Base-by-base conservation (phyloP, 371 early-diverging fungal species). In the Apophysomyces ossiformis region DNA sequence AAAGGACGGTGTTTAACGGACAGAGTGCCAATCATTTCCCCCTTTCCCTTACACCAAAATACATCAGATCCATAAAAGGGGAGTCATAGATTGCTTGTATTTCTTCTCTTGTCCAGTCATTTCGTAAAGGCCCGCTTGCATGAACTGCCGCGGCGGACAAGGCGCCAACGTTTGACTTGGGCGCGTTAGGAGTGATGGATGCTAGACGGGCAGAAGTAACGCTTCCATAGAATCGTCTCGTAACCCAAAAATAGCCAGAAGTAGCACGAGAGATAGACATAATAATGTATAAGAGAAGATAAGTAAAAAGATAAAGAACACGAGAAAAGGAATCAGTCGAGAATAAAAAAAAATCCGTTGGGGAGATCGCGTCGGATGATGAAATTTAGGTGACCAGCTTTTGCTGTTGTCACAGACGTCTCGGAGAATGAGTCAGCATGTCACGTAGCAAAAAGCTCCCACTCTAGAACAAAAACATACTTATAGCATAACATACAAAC, bases 11-110 rank as follows among this genome's bases (percentile, higher is more conserved):
- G 16, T 45, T 60, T n/a, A 43, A 18, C 32, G n/a, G 21, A 8
- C 37, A 11, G 16, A 16, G n/a, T 47, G 37, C 11, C 50, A 39
- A 63, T 50, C 36, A 36, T 57, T 21, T 45, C 16, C 15, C 2
- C 5, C 41, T 36, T 16, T 36, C 38, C 82, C 89, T 77, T 80
- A 92, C 93, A 21, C 89, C 90, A 67, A 89, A 84, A 73, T 85
- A 93, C 71, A 93, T 76, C 65, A 94, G 76, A 69, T 92, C 93
- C 87, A 94, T 85, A 54, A 93, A 75, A 35, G 94, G 92, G 16
- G 90, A 88, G 68, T 93, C 89, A 77, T 87, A 94, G 64, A 94
- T 92, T 43, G 80, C 74, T 65, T 90, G 86, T 37, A 94, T 90
- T 69, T 92, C 92, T 60, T 90, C 87, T 73, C 85, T 81, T 44